A percentile compares a stretch with the other conserved stretches of the same genome.
Evolutionary conservation across 306 rosid genomes (phyloP).

Genomic region (Sesbania bispinosa): DNA sequence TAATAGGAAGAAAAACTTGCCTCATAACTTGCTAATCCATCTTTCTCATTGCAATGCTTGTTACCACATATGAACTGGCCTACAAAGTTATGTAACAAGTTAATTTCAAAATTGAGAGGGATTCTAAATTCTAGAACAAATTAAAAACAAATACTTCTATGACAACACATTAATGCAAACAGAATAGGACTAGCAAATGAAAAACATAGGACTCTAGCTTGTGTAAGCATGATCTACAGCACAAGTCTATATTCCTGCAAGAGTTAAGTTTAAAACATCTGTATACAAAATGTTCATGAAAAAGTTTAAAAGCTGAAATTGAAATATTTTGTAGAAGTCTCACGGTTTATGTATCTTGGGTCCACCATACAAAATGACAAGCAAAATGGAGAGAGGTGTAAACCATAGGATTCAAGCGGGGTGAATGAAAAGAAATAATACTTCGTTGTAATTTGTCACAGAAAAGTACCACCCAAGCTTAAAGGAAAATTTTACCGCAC

Average conservation of each 20-base stretch:
- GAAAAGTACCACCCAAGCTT: too few relatives aligned
- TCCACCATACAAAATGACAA: too few relatives aligned
- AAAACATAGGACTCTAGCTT: not conserved
- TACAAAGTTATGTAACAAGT: constrained; percentile 41
- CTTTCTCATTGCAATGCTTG: constrained; percentile 75
- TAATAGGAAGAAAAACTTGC: constrained; percentile 32
- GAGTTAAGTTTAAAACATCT: not conserved
- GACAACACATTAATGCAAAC: not conserved
- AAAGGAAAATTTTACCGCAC: too few relatives aligned
- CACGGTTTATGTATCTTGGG: not conserved
- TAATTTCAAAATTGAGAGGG: constrained; percentile 24
- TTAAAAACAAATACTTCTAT: not conserved
- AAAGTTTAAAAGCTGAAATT: not conserved
- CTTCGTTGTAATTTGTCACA: too few relatives aligned
- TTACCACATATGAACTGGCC: constrained; percentile 91
- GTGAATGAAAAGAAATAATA: too few relatives aligned
- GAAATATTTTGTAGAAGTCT: not conserved
- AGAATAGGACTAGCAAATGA: not conserved
- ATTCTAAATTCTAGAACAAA: not conserved
- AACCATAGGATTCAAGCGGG: too few relatives aligned
- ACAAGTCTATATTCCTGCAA: not conserved
- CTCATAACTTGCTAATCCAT: constrained; percentile 84
- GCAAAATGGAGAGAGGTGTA: too few relatives aligned
- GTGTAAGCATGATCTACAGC: not conserved
- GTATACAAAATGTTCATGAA: not conserved